phyloP scores from a whole-genome alignment of 441 rosid genomes.

The Populus hybrid region DNA sequence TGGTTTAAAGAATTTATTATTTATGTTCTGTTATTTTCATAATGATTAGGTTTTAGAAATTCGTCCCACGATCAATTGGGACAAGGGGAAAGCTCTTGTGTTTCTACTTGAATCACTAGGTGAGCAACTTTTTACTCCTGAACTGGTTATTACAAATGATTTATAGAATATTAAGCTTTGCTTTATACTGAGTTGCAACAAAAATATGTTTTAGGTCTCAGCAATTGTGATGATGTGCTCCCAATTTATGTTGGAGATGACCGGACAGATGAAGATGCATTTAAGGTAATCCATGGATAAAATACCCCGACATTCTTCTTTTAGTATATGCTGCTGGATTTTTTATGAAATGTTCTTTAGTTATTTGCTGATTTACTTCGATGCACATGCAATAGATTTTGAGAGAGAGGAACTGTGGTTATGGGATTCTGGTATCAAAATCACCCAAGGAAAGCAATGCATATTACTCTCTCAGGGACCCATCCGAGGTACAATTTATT shows the following conservation, averaged over 20 bases:
- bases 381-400: constrained; percentile 47
- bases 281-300: constrained; percentile 43
- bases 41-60: constrained; percentile 72
- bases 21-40: background rate
- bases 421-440: constrained; percentile 81
- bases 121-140: constrained; percentile 20
- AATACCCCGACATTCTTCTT: background rate
- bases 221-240: constrained; percentile 70
- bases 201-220: constrained; percentile 42
- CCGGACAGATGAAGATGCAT: constrained; percentile 96
- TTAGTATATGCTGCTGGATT: background rate
- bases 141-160: background rate
- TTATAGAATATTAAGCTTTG: background rate
- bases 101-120: constrained; percentile 96
- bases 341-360: background rate
- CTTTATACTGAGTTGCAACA: background rate
- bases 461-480: constrained; percentile 77
- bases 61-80: constrained; percentile 92
- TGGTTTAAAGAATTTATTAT: background rate
- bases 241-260: constrained; percentile 98
- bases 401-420: constrained; percentile 68
- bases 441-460: constrained; percentile 83
- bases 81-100: constrained; percentile 92
- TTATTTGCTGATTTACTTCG: background rate
- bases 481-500: constrained; percentile 60